phyloP scores from a whole-genome alignment of 495 filamentous ascomycete species.

The Penicillium waksmanii region DNA sequence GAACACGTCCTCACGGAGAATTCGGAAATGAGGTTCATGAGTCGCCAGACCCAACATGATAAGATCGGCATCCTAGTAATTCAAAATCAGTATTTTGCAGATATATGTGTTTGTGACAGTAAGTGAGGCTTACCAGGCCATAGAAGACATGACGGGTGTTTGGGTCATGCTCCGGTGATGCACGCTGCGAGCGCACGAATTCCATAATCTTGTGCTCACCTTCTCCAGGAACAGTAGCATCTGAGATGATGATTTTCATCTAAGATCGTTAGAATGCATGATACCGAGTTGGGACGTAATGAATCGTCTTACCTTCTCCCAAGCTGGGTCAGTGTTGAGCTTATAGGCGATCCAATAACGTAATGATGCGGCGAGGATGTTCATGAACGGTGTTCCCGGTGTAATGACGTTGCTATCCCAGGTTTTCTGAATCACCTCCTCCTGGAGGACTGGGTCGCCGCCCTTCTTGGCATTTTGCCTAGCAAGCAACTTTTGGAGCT shows the following conservation, averaged over 20 bases:
- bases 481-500: slow-evolving; percentile 79
- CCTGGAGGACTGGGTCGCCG: slow-evolving; percentile 58
- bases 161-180: slow-evolving; percentile 87
- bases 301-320: slow-evolving; percentile 67
- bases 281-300: background rate
- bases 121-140: slow-evolving; percentile 58
- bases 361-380: slow-evolving; percentile 86
- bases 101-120: background rate
- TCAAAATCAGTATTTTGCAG: slow-evolving; percentile 24
- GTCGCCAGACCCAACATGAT: slow-evolving; percentile 98
- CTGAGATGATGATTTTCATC: slow-evolving; percentile 96
- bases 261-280: slow-evolving; percentile 21
- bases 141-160: slow-evolving; percentile 97
- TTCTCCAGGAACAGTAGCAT: slow-evolving; percentile 96
- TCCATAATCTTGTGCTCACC: slow-evolving; percentile 99
- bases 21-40: slow-evolving; percentile 96
- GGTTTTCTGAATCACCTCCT: slow-evolving; percentile 79
- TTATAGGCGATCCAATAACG: slow-evolving; percentile 97
- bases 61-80: slow-evolving; percentile 79
- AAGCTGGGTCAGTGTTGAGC: slow-evolving; percentile 94
- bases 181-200: slow-evolving; percentile 91
- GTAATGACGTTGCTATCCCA: slow-evolving; percentile 98
- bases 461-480: slow-evolving; percentile 63
- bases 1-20: slow-evolving; percentile 97
- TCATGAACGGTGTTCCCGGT: slow-evolving; percentile 98